Evolutionary conservation across 345 rosid genomes (phyloP), one percentile per base, ranked within the genome.

Genomic region (Rubroshorea leprosula): DNA sequence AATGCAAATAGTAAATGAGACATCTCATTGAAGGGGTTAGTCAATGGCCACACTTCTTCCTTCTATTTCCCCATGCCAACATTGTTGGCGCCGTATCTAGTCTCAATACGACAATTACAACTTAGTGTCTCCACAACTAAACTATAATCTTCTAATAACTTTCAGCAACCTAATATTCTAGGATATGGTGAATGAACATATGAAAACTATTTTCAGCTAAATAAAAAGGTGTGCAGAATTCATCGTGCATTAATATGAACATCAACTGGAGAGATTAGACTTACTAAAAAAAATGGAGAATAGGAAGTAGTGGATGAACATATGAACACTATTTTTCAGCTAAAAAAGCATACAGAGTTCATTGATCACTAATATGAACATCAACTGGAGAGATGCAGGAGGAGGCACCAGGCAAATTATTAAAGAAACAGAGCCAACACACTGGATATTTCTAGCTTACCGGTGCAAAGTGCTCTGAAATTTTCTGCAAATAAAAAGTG

Each of bases 391-490:
- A 3, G 12, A 35, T 35, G 41, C 41, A 35, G 12, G 9, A 6
- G 41, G 41, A 35, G 41, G 12, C 7, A 13, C 41, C 41, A 35
- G 41, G 41, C 12, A 35, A n/a, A 35, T 35, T 3, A 48, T 38
- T 8, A 10, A 1, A 27, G 26, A 19, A 45, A 43, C 23, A 17
- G 41, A 20, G 44, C n/a, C n/a, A n/a, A n/a, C n/a, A n/a, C n/a
- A n/a, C n/a, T n/a, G n/a, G n/a, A n/a, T n/a, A 64, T 21, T 48
- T 57, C 17, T 6, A 31, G 23, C 43, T 62, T 71, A 94, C 99
- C 97, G 12, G 97, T 94, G 78, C 99, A 94, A 11, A 94, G 63
- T 44, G 99, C 97, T 57, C 99, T 79, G 90, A 94, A 94, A 64
- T 94, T 94, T 66, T 94, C 99, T 94, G 97, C 79, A 80, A 66